Conservation (phyloP, 2,329 filamentous ascomycete genomes). For the Aspergillus glaucus region DNA sequence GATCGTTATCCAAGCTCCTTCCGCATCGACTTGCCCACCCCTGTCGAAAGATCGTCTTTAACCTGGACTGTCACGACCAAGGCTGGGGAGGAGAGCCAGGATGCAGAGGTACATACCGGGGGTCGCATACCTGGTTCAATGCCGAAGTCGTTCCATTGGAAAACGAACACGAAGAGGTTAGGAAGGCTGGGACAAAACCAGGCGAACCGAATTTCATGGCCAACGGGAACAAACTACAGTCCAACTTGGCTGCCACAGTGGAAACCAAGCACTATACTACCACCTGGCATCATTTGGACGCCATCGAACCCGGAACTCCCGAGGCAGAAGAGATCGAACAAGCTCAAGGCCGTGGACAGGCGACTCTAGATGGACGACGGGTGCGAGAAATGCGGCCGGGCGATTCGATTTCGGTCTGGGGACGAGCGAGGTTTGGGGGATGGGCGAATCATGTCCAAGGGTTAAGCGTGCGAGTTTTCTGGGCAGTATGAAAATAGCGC, state of each 20-base stretch:
- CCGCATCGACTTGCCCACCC: slow-evolving; percentile 31
- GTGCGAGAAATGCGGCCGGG: slow-evolving; percentile 31
- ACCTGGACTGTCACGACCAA: slow-evolving; percentile 31
- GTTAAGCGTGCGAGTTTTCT: slow-evolving; percentile 29
- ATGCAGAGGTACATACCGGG: slow-evolving; percentile 19
- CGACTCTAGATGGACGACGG: slow-evolving; percentile 28
- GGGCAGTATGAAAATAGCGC: slow-evolving; percentile 17
- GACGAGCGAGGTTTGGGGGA: slow-evolving; percentile 29
- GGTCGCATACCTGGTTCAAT: slow-evolving; percentile 37
- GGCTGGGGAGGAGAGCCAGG: slow-evolving; percentile 21
- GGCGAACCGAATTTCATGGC: slow-evolving; percentile 25
- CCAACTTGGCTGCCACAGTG: slow-evolving; percentile 19
- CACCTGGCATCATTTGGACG: slow-evolving; percentile 32
- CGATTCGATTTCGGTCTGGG: slow-evolving; percentile 34
- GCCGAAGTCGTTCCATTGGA: slow-evolving; percentile 22
- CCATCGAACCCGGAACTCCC: slow-evolving; percentile 21
- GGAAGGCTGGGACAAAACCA: slow-evolving; percentile 4
- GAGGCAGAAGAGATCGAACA: slow-evolving; percentile 27
- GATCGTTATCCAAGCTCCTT: slow-evolving; percentile 16
- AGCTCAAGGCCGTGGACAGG: slow-evolving; percentile 26
- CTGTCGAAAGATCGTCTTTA: slow-evolving; percentile 35
- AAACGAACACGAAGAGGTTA: slow-evolving; percentile 8
- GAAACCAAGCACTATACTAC: slow-evolving; percentile 20
- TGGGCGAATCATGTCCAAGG: slow-evolving; percentile 31
- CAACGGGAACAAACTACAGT: slow-evolving; percentile 22